A percentile compares a stretch with the other conserved stretches of the same genome.
These are phyloP conservation scores for Sistotremastrum suecicum DNA, from an alignment of 768 basidiomycete species.

Conservation along the genomic window DNA sequence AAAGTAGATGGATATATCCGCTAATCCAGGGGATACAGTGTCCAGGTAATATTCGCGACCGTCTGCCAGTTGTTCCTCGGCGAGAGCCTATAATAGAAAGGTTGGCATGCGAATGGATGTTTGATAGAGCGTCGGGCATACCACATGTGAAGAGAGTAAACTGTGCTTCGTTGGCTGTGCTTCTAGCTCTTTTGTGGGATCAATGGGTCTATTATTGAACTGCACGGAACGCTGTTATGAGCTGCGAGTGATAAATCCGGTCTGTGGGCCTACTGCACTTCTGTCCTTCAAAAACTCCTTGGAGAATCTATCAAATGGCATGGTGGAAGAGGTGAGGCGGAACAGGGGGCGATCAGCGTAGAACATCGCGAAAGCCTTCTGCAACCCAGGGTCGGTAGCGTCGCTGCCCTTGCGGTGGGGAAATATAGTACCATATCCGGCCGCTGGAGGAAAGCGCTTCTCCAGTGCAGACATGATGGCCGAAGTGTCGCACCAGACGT, in stretches of 20 bases:
- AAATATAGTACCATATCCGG: slow-evolving; percentile 34
- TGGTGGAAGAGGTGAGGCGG: slow-evolving; percentile 20
- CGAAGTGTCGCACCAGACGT: slow-evolving; percentile 47
- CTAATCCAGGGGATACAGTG: slow-evolving; percentile 35
- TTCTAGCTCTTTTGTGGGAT: slow-evolving; percentile 22
- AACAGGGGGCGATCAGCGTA: slow-evolving; percentile 34
- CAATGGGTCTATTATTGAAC: slow-evolving; percentile 21
- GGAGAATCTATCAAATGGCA: slow-evolving; percentile 37
- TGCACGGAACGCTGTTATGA: slow-evolving; percentile 6
- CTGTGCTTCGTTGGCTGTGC: slow-evolving; percentile 20
- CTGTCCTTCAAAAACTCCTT: slow-evolving; percentile 35
- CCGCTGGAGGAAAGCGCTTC: slow-evolving; percentile 35
- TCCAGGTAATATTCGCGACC: slow-evolving; percentile 44
- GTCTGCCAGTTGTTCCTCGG: slow-evolving; percentile 33
- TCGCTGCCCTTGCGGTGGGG: slow-evolving; percentile 28
- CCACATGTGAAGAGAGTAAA: slow-evolving; percentile 33
- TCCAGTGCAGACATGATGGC: slow-evolving; percentile 39
- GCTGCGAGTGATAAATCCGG: slow-evolving; percentile 9
- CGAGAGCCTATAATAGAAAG: slow-evolving; percentile 13
- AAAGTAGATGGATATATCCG: slow-evolving; percentile 40
- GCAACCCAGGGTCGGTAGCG: slow-evolving; percentile 29
- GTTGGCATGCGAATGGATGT: background rate
- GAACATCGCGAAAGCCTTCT: slow-evolving; percentile 32
- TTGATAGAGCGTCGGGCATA: slow-evolving; percentile 10
- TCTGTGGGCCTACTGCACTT: slow-evolving; percentile 23